phyloP scores from a whole-genome alignment of 441 rosid genomes.

The Populus trichocarpa region DNA sequence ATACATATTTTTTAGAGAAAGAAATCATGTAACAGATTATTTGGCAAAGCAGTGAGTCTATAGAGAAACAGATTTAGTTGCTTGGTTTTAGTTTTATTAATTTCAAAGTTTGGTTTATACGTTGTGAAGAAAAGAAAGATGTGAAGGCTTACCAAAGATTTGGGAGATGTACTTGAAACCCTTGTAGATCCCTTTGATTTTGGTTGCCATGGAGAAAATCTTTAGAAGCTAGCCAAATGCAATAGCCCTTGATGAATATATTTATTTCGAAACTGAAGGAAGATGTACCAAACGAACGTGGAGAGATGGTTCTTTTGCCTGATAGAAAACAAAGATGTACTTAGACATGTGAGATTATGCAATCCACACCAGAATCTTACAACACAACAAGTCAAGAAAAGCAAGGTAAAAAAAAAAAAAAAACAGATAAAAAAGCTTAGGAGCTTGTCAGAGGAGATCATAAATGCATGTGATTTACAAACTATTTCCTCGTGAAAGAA shows the following conservation, averaged over 20 bases:
- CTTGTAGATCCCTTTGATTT: constrained; percentile 82
- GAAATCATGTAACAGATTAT: neutral
- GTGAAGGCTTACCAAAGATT: constrained; percentile 59
- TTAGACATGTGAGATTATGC: constrained; percentile 2
- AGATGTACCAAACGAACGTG: constrained; percentile 12
- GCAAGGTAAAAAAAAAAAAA: neutral
- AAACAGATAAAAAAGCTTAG: constrained; percentile 20
- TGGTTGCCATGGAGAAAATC: constrained; percentile 53
- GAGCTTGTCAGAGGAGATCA: constrained; percentile 21
- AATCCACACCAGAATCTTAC: neutral
- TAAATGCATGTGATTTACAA: constrained; percentile 32
- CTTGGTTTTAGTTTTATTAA: too few species aligned
- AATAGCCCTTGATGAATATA: neutral
- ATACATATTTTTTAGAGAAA: too few species aligned
- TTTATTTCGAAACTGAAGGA: constrained; percentile 6
- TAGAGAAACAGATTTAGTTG: too few species aligned
- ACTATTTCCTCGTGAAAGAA: constrained; percentile 33
- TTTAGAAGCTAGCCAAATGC: constrained; percentile 12
- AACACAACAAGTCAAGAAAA: constrained; percentile 14
- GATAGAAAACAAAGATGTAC: constrained; percentile 18
- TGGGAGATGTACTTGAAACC: constrained; percentile 82
- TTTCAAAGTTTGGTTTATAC: neutral
- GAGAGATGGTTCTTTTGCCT: constrained; percentile 21
- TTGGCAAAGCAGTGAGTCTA: too few species aligned
- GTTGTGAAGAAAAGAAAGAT: neutral